Evolutionary conservation across 2,329 filamentous ascomycete genomes (phyloP), one percentile per base, ranked within the genome.

Genomic region (Onygena corvina): DNA sequence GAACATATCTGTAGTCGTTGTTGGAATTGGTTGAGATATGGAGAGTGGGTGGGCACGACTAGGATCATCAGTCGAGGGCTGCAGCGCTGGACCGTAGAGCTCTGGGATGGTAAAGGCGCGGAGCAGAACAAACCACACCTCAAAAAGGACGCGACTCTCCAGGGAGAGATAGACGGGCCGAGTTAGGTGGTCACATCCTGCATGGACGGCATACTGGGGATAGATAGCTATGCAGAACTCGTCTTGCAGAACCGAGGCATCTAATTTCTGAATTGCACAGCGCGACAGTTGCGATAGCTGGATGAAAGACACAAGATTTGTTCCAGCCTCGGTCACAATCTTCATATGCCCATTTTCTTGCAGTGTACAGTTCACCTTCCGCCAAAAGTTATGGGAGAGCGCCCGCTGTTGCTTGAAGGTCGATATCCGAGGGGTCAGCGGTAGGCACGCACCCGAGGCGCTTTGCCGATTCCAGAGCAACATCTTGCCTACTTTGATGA

Each of bases 181-280:
- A 52, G 87, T 81, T 23, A 90, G 77, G 4, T 84, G 83, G 50
- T 90, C 73, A 14, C 83, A 77, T 2, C 79, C 83, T 1, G 86
- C 77, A 16, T 79, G 80, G 7, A 84, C 76, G 0, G 86, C 81
- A 66, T 98, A 96, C 54, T 90, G 89, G 12, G 92, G 90, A 61
- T 95, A 95, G 42, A 98, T 90, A 47, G 86, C 89, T 54, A 98
- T 85, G 69, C 89, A 96, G 61, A 86, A 92, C 52, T 95, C 87
- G 64, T 92, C 86, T 55, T 94, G 87, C 35, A 98, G 68, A 6
- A 98, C 90, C 3, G 89, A 94, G 47, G 81, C 80, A 64, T 96
- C 87, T 47, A 98, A 73, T 58, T 89, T 80, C 64, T 98, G 92
- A 47, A 98, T 82, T 6, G 90, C 87, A 63, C 84, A 92, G 48